Evolutionary conservation across 2,329 filamentous ascomycete genomes (phyloP).

Genomic region (Lomentospora prolificans): DNA sequence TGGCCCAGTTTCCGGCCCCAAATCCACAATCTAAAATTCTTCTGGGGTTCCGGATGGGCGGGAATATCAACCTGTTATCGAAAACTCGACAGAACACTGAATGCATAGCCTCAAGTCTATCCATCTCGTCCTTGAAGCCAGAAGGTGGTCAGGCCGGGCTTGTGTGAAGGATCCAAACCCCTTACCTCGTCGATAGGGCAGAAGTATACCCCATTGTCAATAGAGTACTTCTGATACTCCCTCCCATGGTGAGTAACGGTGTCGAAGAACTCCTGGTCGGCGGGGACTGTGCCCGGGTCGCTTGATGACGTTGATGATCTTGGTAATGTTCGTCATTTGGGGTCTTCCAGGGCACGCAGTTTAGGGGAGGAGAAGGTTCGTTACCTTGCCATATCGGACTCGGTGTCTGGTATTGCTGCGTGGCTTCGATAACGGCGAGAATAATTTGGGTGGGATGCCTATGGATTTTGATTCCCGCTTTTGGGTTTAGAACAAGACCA

Average conservation of each 20-base stretch:
- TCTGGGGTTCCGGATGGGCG: constrained; percentile 47
- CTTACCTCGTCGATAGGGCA: constrained; percentile 61
- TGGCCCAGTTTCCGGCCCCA: constrained; percentile 61
- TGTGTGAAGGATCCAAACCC: constrained; percentile 14
- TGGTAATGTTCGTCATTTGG: not conserved
- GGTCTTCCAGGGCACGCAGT: not conserved
- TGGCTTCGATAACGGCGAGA: not conserved
- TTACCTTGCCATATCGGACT: constrained; percentile 3
- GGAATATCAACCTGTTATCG: constrained; percentile 58
- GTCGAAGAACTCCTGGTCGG: constrained; percentile 50
- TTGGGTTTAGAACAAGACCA: not conserved
- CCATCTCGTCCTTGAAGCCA: constrained; percentile 50
- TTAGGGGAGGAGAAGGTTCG: not conserved
- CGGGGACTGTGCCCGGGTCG: constrained; percentile 35
- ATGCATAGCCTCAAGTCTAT: constrained; percentile 55
- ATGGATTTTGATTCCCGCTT: not conserved
- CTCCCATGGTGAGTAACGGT: constrained; percentile 52
- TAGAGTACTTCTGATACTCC: constrained; percentile 56
- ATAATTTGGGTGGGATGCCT: not conserved
- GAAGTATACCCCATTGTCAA: constrained; percentile 57
- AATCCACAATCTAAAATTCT: constrained; percentile 64
- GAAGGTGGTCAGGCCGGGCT: constrained; percentile 10
- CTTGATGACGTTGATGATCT: constrained; percentile 22
- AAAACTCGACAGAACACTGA: constrained; percentile 53
- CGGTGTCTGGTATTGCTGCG: not conserved